Conservation (phyloP, 2,329 filamentous ascomycete genomes). For the Botryotinia globosa region DNA sequence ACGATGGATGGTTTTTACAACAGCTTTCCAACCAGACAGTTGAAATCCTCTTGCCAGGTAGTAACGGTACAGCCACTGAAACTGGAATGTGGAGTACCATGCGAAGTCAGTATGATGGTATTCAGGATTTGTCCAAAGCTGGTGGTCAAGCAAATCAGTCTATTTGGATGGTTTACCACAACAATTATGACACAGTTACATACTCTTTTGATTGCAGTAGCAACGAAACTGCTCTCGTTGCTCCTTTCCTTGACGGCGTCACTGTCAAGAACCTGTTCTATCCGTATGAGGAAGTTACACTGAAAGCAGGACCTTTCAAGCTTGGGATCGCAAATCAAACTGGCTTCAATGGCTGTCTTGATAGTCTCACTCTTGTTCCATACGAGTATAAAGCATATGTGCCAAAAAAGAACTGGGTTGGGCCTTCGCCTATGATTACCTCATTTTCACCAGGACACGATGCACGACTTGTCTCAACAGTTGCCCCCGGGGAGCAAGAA, state of each 20-base stretch:
- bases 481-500: slow-evolving; percentile 42
- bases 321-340: slow-evolving; percentile 49
- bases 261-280: slow-evolving; percentile 62
- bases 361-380: slow-evolving; percentile 48
- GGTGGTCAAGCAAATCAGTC: slow-evolving; percentile 44
- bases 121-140: slow-evolving; percentile 50
- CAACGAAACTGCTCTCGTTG: slow-evolving; percentile 48
- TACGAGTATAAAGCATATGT: slow-evolving; percentile 59
- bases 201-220: slow-evolving; percentile 56
- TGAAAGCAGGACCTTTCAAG: slow-evolving; percentile 46
- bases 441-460: slow-evolving; percentile 60
- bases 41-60: slow-evolving; percentile 51
- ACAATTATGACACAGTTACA: slow-evolving; percentile 47
- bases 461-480: slow-evolving; percentile 50
- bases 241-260: slow-evolving; percentile 53
- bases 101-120: slow-evolving; percentile 48
- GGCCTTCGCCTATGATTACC: slow-evolving; percentile 54
- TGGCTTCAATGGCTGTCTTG: slow-evolving; percentile 56
- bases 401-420: slow-evolving; percentile 49
- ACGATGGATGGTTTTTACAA: slow-evolving; percentile 56
- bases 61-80: slow-evolving; percentile 51
- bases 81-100: slow-evolving; percentile 60
- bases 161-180: slow-evolving; percentile 53
- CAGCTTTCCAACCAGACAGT: slow-evolving; percentile 56
- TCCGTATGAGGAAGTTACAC: slow-evolving; percentile 54